Evolutionary conservation across 768 basidiomycete species (phyloP).

Genomic region (Termitomyces eurrhizus): DNA sequence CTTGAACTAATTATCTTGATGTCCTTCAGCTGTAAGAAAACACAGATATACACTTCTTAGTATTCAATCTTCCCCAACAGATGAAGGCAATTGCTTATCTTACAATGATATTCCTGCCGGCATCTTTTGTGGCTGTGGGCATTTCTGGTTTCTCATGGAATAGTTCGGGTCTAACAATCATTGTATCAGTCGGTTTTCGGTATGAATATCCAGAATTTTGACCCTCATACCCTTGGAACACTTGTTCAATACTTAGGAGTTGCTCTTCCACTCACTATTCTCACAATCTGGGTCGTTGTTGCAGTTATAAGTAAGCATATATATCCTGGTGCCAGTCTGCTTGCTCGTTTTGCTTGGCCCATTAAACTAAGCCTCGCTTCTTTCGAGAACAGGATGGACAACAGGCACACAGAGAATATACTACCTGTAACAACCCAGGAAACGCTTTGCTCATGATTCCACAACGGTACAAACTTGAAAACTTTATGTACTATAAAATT

Average conservation of each 20-base stretch:
- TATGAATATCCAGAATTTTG: constrained; percentile 52
- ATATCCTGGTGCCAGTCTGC: constrained; percentile 25
- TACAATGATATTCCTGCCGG: constrained; percentile 59
- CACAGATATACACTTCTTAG: not conserved
- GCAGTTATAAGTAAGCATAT: constrained; percentile 46
- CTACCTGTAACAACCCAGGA: no score
- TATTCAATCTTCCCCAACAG: constrained; percentile 16
- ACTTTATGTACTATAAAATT: no score
- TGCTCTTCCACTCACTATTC: constrained; percentile 42
- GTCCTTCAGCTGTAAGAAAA: constrained; percentile 18
- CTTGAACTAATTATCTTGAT: not conserved
- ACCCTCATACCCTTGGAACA: constrained; percentile 29
- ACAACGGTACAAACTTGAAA: no score
- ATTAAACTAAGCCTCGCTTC: constrained; percentile 22
- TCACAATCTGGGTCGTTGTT: constrained; percentile 52
- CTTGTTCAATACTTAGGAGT: constrained; percentile 37
- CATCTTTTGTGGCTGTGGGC: constrained; percentile 46
- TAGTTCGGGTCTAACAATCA: not conserved
- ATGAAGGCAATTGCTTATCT: constrained; percentile 61
- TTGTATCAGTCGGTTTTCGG: constrained; percentile 46
- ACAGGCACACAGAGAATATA: no score
- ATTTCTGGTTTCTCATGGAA: not conserved
- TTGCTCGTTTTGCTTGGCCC: constrained; percentile 33
- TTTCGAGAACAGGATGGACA: no score
- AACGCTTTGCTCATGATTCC: no score